phyloP scores from a whole-genome alignment of 129 eudicot genomes.

The Arctium lappa region DNA sequence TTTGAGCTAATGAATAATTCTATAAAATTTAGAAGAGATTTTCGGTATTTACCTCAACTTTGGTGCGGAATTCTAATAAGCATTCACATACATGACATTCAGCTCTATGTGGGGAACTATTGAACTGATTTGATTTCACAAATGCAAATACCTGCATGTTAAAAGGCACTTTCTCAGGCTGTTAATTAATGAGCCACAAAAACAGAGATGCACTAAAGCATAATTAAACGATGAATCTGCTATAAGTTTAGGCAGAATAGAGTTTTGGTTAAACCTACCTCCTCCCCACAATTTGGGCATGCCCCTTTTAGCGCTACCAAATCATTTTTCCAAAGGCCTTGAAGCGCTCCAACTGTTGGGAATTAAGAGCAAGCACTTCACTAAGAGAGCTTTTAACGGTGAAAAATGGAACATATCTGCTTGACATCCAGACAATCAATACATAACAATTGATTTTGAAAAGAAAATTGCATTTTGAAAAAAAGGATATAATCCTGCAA shows the following conservation, averaged over 20 bases:
- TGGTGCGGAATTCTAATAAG: slow-evolving; percentile 83
- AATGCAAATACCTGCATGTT: slow-evolving; percentile 89
- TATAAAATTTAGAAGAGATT: not conserved
- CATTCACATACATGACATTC: slow-evolving; percentile 90
- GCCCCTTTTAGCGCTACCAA: slow-evolving; percentile 92
- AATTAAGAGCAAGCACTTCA: slow-evolving; percentile 15
- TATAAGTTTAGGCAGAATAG: not conserved
- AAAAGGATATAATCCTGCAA: not conserved
- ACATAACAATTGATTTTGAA: not conserved
- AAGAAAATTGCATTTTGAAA: not conserved
- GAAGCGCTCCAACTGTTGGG: slow-evolving; percentile 72
- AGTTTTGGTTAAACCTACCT: slow-evolving; percentile 50
- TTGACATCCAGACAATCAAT: not conserved
- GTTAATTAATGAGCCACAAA: not conserved
- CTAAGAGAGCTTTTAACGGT: not conserved
- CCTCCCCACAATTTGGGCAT: slow-evolving; percentile 97
- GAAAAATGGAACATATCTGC: not conserved
- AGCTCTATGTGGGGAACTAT: slow-evolving; percentile 68
- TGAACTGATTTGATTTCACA: slow-evolving; percentile 60
- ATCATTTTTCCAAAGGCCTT: slow-evolving; percentile 80
- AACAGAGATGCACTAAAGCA: not conserved
- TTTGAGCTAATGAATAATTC: not conserved
- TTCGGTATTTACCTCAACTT: slow-evolving; percentile 59
- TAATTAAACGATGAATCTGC: not conserved
- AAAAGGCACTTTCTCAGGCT: slow-evolving; percentile 1